These are phyloP conservation scores for Kazachstania taianensis DNA, from an alignment of 805 yeast species.

Conservation along the genomic window DNA sequence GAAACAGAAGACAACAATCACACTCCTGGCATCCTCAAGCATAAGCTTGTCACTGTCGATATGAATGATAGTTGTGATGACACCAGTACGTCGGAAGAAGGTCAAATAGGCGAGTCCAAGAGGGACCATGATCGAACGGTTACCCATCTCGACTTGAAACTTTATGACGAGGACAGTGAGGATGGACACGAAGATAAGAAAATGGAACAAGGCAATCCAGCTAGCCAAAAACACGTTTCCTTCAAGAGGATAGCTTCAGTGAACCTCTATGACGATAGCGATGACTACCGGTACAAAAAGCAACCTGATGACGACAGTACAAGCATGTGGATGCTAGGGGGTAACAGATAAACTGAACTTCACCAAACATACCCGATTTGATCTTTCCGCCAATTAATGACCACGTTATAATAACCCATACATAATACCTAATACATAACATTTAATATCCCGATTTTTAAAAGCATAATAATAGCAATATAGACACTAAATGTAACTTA, in stretches of 20 bases:
- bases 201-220: not conserved
- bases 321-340: constrained; percentile 27
- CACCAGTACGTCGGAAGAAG: not conserved
- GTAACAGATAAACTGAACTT: constrained; percentile 11
- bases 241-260: constrained; percentile 25
- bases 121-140: not conserved
- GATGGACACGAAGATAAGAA: constrained; percentile 1
- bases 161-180: constrained; percentile 3
- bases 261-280: constrained; percentile 26
- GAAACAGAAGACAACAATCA: not conserved
- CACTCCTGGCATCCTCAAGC: too few relatives aligned
- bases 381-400: too few relatives aligned
- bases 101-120: not conserved
- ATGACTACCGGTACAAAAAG: too few relatives aligned
- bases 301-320: constrained; percentile 8
- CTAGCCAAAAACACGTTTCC: constrained; percentile 5
- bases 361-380: too few relatives aligned
- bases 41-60: too few relatives aligned
- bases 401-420: too few relatives aligned
- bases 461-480: too few relatives aligned
- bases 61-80: constrained; percentile 4
- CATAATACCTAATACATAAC: too few relatives aligned
- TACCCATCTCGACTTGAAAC: constrained; percentile 4
- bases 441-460: too few relatives aligned
- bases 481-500: too few relatives aligned